Conservation (phyloP, 1,284 basidiomycete species). For the Wallemia hederae region DNA sequence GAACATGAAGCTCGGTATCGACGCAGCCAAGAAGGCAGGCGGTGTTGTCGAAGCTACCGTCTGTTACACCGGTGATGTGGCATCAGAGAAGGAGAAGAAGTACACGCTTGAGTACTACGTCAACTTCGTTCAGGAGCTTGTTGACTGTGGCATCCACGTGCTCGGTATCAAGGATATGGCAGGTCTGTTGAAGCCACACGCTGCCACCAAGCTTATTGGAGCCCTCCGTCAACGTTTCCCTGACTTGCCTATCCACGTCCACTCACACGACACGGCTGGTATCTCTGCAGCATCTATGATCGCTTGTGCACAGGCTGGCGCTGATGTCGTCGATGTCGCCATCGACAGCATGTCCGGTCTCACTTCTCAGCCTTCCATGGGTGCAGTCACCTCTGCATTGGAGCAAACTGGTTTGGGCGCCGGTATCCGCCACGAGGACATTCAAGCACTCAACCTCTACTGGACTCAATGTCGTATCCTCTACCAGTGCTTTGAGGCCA, state of each 20-base stretch:
- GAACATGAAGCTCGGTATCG: slow-evolving; percentile 87
- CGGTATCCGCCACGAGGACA: slow-evolving; percentile 88
- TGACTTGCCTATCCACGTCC: slow-evolving; percentile 93
- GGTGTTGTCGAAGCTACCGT: slow-evolving; percentile 94
- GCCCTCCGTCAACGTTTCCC: slow-evolving; percentile 88
- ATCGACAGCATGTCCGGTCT: slow-evolving; percentile 98
- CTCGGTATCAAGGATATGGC: slow-evolving; percentile 99
- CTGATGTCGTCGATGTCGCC: slow-evolving; percentile 91
- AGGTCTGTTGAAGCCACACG: slow-evolving; percentile 78
- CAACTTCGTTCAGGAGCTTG: slow-evolving; percentile 77
- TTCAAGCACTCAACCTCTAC: slow-evolving; percentile 90
- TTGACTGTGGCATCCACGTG: slow-evolving; percentile 84
- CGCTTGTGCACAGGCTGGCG: slow-evolving; percentile 77
- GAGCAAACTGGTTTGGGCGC: slow-evolving; percentile 88
- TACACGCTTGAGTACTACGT: slow-evolving; percentile 97
- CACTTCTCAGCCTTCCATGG: slow-evolving; percentile 97
- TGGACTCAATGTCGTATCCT: slow-evolving; percentile 93
- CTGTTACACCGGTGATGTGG: slow-evolving; percentile 96
- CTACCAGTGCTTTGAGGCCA: slow-evolving; percentile 93
- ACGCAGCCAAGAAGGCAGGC: slow-evolving; percentile 97
- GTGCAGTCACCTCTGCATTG: slow-evolving; percentile 70
- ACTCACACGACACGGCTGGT: slow-evolving; percentile 98
- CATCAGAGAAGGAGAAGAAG: slow-evolving; percentile 80
- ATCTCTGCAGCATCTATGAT: slow-evolving; percentile 93
- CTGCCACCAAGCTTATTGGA: slow-evolving; percentile 60